phyloP scores from a whole-genome alignment of 345 rosid species.

The Boechera divaricarpa region DNA sequence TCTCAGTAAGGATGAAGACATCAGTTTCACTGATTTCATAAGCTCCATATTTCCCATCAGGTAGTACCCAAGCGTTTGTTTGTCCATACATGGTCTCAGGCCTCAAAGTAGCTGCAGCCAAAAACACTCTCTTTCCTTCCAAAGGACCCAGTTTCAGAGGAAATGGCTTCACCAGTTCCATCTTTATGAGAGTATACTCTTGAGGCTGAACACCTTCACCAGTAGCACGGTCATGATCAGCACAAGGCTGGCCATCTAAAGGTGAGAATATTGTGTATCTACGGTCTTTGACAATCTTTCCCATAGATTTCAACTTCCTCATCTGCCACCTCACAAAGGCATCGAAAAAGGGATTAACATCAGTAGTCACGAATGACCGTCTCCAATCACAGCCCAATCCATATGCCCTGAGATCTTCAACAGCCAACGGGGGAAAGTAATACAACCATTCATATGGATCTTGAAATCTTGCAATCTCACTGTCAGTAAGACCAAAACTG shows the following conservation, averaged over 20 bases:
- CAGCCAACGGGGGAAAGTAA: constrained; percentile 80
- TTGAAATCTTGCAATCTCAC: constrained; percentile 71
- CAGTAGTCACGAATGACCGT: constrained; percentile 85
- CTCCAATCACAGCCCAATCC: constrained; percentile 98
- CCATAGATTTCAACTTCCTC: constrained; percentile 84
- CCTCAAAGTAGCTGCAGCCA: constrained; percentile 92
- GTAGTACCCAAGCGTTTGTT: constrained; percentile 96
- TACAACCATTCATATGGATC: constrained; percentile 81
- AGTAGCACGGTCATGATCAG: constrained; percentile 92
- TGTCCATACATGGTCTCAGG: constrained; percentile 99
- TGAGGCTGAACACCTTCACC: constrained; percentile 98
- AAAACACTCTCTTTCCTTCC: constrained; percentile 75
- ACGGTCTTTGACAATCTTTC: constrained; percentile 83
- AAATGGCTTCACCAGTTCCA: constrained; percentile 81
- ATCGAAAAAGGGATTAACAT: constrained; percentile 76
- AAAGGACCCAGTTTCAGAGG: constrained; percentile 68
- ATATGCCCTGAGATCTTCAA: constrained; percentile 76
- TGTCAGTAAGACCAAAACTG: constrained; percentile 80
- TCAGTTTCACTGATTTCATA: constrained; percentile 85
- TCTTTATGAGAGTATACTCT: constrained; percentile 86
- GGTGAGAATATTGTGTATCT: constrained; percentile 90
- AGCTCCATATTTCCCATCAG: constrained; percentile 95
- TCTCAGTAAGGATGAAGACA: constrained; percentile 69
- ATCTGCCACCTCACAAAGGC: constrained; percentile 92
- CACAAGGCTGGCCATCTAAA: constrained; percentile 93